These are phyloP conservation scores for Geotrichum macrosporum DNA, from an alignment of 1,139 yeast species.

Conservation along the genomic window DNA sequence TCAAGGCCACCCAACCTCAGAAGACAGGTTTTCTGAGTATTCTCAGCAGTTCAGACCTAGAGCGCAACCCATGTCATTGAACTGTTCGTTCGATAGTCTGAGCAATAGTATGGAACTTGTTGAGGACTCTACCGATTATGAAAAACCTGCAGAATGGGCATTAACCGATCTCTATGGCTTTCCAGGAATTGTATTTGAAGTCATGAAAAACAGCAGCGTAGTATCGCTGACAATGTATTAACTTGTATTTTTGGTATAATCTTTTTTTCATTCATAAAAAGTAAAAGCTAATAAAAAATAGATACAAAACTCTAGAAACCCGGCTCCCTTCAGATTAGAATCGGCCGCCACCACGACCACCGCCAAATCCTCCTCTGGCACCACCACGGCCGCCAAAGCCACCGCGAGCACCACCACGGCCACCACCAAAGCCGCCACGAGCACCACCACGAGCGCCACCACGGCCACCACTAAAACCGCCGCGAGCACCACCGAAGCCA, in stretches of 20 bases:
- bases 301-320: too few relatives aligned
- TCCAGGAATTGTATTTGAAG: conserved; percentile 32
- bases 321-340: too few relatives aligned
- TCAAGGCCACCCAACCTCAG: conserved; percentile 23
- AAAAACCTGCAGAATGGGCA: conserved; percentile 30
- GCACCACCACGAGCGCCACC: conserved; percentile 42
- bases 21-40: conserved; percentile 22
- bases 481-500: conserved; percentile 41
- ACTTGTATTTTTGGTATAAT: neutral
- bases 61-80: conserved; percentile 30
- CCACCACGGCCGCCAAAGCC: conserved; percentile 22
- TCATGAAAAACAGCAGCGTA: conserved; percentile 29
- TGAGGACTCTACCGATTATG: conserved; percentile 24
- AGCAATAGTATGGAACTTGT: conserved; percentile 33
- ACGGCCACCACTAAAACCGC: conserved; percentile 50
- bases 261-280: too few relatives aligned
- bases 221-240: conserved; percentile 30
- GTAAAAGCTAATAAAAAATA: too few relatives aligned
- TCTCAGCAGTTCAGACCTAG: conserved; percentile 13
- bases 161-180: conserved; percentile 32
- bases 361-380: conserved; percentile 26
- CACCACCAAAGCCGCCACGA: conserved; percentile 43
- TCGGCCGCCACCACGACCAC: conserved; percentile 26
- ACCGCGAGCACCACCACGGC: conserved; percentile 39
- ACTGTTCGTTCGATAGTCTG: conserved; percentile 31